Evolutionary conservation across 2,329 filamentous ascomycete species (phyloP), one percentile per base, ranked within the genome.

Genomic region (Cercospora sp.): DNA sequence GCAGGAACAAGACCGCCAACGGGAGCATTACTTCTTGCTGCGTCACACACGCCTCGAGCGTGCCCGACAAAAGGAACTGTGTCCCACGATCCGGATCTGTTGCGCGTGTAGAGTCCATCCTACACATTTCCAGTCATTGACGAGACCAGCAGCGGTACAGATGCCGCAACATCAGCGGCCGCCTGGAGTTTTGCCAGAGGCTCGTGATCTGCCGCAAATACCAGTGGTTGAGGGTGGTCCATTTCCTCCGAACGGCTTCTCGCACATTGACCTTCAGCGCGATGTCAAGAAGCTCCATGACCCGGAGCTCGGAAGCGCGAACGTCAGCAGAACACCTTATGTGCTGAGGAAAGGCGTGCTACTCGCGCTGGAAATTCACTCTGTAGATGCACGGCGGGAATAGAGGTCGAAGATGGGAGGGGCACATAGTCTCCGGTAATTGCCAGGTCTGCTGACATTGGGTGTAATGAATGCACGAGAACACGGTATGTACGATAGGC

Each of bases 51-150:
- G 62, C 13, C 13, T 45, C 3, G 62, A 65, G 45, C 51, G 62
- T 12, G 53, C 53, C 5, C 12, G 34, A 18, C 51, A 58, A 49
- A 58, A 59, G 13, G 51, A 59, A 7, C 9, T n/a, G 9, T 18
- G 72, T 13, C 75, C 77, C 5, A 67, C 59, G 12, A 74, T 78
- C 43, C 71, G 71, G 13, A 70, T 78, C 49, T 71, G 71, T 28
- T 76, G 75, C 63, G 73, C 74, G 6, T 77, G 74, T 66, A 74
- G 76, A 43, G 72, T 78, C 2, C 71, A 73, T 45, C 40, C 69
- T 3, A 65, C 74, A 8, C 76, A 77, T 55, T 78, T 78, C 66
- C 59, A 64, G 37, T 64, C 67, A 8, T 61, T 78, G 49, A 76
- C 75, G 32, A 66, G 66, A 12, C 64, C 70, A 6, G 53, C 64